These are phyloP conservation scores for Conticribra guillardii DNA, from an alignment of 108 stramenopile species.

Conservation along the genomic window DNA sequence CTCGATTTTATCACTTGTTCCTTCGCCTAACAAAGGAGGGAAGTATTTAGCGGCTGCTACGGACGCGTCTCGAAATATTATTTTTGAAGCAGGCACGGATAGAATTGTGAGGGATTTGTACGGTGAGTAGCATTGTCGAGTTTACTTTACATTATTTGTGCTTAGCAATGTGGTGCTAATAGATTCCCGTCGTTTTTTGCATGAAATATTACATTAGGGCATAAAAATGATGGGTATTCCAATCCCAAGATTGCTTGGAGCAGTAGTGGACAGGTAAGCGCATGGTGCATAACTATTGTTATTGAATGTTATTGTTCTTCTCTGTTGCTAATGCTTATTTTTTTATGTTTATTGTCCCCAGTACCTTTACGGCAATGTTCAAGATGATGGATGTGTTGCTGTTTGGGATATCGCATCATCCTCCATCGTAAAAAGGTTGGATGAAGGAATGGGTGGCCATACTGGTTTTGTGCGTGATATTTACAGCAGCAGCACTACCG, in stretches of 20 bases:
- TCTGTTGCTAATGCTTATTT: background rate
- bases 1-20: conserved; percentile 72
- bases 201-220: conserved; percentile 40
- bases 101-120: conserved; percentile 79
- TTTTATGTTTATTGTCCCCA: background rate
- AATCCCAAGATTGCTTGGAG: conserved; percentile 86
- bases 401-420: conserved; percentile 87
- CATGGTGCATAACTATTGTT: background rate
- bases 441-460: conserved; percentile 57
- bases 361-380: conserved; percentile 82
- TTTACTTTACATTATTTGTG: background rate
- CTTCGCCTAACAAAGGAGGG: conserved; percentile 53
- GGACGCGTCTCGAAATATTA: conserved; percentile 81
- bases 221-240: conserved; percentile 77
- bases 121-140: conserved; percentile 13
- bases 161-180: background rate
- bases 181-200: background rate
- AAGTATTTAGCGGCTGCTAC: conserved; percentile 82
- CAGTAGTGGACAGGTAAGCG: conserved; percentile 54
- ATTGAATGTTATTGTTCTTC: background rate
- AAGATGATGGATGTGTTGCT: conserved; percentile 66
- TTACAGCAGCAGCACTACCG: conserved; percentile 58
- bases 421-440: conserved; percentile 68
- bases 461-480: conserved; percentile 67
- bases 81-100: conserved; percentile 62